phyloP scores from a whole-genome alignment of 202 grass and related monocot genomes.

The Panicum virgatum region DNA sequence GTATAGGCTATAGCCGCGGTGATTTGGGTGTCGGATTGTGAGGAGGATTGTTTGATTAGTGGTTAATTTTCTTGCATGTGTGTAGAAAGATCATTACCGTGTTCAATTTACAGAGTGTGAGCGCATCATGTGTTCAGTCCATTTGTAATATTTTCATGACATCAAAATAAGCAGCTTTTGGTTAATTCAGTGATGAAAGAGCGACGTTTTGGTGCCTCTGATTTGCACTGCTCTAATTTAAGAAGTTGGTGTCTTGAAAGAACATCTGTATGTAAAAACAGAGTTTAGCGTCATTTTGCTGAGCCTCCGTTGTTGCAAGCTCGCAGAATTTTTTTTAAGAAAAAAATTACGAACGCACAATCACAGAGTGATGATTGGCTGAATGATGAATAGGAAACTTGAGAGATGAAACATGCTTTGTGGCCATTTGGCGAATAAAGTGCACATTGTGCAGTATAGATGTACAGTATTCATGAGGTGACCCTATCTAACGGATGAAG shows the following conservation, averaged over 20 bases:
- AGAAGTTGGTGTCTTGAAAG: background rate
- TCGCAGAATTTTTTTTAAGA: too few relatives aligned
- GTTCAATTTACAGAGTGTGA: background rate
- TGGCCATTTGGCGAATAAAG: background rate
- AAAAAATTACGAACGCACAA: too few relatives aligned
- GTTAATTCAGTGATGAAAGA: background rate
- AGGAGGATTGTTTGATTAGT: background rate
- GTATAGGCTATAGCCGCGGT: background rate
- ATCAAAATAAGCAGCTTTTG: constrained; percentile 25
- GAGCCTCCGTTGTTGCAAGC: too few relatives aligned
- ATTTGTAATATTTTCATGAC: constrained; percentile 9
- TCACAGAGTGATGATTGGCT: background rate
- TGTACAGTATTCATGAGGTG: background rate
- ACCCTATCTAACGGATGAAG: constrained; percentile 20
- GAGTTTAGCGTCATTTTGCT: background rate
- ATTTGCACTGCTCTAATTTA: background rate
- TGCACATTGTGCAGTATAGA: background rate
- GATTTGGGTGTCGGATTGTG: background rate
- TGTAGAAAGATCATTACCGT: background rate
- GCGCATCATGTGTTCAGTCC: background rate
- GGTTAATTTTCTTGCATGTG: background rate
- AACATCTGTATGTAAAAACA: background rate
- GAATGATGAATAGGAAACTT: background rate
- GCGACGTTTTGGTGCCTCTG: background rate
- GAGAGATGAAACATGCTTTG: background rate